Conservation (phyloP, 371 early-diverging fungal species). For the Basidiobolus meristosporus region DNA sequence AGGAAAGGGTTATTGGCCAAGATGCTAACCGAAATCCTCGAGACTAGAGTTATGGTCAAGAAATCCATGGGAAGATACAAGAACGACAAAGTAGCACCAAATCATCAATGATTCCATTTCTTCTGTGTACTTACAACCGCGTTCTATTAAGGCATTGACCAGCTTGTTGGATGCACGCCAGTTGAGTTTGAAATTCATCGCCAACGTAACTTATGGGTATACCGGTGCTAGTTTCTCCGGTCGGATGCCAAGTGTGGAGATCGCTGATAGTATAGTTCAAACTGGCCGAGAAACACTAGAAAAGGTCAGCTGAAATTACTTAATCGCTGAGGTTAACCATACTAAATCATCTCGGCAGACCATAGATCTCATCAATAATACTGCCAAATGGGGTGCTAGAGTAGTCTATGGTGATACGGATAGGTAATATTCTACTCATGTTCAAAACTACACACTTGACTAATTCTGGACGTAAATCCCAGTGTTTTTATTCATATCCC, state of each 20-base stretch:
- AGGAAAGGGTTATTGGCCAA: slow-evolving; percentile 52
- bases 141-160: no score
- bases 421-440: slow-evolving; percentile 6
- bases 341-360: slow-evolving; percentile 14
- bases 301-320: slow-evolving; percentile 11
- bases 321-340: background rate
- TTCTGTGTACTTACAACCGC: no score
- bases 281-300: slow-evolving; percentile 70
- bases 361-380: slow-evolving; percentile 37
- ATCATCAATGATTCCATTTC: no score
- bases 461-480: no score
- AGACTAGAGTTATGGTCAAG: slow-evolving; percentile 79
- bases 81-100: slow-evolving; percentile 25
- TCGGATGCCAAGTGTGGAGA: slow-evolving; percentile 76
- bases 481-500: slow-evolving; percentile 60
- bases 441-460: background rate
- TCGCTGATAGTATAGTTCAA: slow-evolving; percentile 80
- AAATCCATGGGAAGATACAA: slow-evolving; percentile 54
- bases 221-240: slow-evolving; percentile 70
- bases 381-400: slow-evolving; percentile 43
- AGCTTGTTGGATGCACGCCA: slow-evolving; percentile 58
- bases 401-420: slow-evolving; percentile 91
- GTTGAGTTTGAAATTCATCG: slow-evolving; percentile 64
- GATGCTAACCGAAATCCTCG: slow-evolving; percentile 70
- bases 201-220: slow-evolving; percentile 88